These are phyloP conservation scores for Diaporthe humulicola DNA, from an alignment of 2,329 filamentous ascomycete species.

Conservation along the genomic window DNA sequence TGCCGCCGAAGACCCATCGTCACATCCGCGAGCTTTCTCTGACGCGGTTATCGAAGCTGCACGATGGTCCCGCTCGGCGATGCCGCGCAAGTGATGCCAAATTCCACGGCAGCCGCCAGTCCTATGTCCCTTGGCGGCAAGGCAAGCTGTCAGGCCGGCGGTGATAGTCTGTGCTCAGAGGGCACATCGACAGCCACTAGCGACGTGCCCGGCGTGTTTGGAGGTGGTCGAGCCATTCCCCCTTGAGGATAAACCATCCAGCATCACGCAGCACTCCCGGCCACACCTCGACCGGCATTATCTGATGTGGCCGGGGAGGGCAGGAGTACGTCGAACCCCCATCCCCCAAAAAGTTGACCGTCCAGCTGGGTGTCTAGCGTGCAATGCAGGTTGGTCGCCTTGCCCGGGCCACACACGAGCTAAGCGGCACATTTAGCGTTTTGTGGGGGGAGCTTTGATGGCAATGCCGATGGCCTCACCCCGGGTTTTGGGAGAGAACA, in stretches of 20 bases:
- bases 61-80: background rate
- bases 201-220: constrained; percentile 9
- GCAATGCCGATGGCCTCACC: constrained; percentile 19
- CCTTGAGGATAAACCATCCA: background rate
- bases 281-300: background rate
- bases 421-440: constrained; percentile 12
- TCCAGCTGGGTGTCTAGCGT: constrained; percentile 12
- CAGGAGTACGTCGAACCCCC: background rate
- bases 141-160: background rate
- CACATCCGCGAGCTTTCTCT: background rate
- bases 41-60: background rate
- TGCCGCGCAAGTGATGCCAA: constrained; percentile 14
- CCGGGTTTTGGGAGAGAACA: background rate
- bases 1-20: background rate
- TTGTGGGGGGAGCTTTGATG: constrained; percentile 23
- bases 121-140: constrained; percentile 28
- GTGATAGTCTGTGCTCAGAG: constrained; percentile 18
- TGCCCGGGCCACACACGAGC: constrained; percentile 27
- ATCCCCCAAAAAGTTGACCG: too few species aligned
- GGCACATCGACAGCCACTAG: constrained; percentile 2
- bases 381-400: constrained; percentile 27
- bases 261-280: constrained; percentile 5
- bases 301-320: background rate
- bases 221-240: constrained; percentile 32
- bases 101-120: background rate